Base-by-base conservation (phyloP, 2,329 filamentous ascomycete genomes). In the Neopestalotiopsis clavispora region DNA sequence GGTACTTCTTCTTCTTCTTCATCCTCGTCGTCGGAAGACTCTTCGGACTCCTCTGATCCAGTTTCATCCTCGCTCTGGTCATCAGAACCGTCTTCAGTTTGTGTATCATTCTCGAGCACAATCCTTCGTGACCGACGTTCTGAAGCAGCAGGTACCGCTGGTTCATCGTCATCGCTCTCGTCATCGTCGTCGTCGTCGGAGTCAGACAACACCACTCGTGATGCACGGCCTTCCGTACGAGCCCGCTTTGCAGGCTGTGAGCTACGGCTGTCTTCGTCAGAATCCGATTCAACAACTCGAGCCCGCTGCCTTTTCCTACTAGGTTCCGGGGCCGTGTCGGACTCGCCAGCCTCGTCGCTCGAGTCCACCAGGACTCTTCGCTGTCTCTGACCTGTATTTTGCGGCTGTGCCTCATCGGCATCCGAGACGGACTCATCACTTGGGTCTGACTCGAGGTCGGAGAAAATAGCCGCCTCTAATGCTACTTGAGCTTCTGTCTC, bases 231-330 rank as follows among this genome's bases (percentile, higher is more conserved):
- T 74, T 70, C 2, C 69, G 71, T 10, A 70, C 42, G 34, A 67
- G 49, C 38, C 70, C 65, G 34, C 71, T 68, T 38, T 67, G 20
- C 23, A 13, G 62, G 62, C 23, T 34, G 40, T 30, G 40, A 13
- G 42, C 70, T 71, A 20, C 70, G 45, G 65, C 72, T 75, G 17
- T 75, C 74, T 38, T 77, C 75, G 1, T 75, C 77, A 65, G 71
- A 74, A 28, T 77, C 67, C 17, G 57, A 59, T 5, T 30, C 30
- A 23, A 59, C 12, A 4, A 34, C 57, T 30, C 23, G 30, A 59
- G 57, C 57, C 17, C 30, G 57, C 2, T 10, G 23, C 57, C 30
- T 59, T 28, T 63, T 42, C 13, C n/a, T 28, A 23, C 14, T 30
- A 12, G 34, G 13, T 7, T 32, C 65, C 61, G 45, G 52, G n/a